Evolutionary conservation across 2,329 filamentous ascomycete genomes (phyloP).

Genomic region (Ramularia endophylla): DNA sequence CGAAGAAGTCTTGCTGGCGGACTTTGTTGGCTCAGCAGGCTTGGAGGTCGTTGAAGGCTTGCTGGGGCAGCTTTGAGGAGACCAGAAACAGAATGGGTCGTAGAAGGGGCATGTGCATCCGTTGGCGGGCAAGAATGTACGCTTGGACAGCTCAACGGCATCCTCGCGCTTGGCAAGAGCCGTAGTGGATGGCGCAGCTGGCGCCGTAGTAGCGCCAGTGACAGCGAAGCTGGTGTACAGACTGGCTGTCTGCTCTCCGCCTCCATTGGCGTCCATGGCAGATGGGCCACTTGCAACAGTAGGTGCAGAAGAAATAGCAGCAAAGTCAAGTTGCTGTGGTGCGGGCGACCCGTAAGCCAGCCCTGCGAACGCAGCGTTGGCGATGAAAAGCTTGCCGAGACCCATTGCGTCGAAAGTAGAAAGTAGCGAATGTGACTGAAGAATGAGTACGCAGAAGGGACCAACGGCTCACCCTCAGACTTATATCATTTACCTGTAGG

Average conservation of each 20-base stretch:
- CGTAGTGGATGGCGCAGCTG: slow-evolving; percentile 1
- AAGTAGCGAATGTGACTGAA: no score
- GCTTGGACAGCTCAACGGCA: not conserved
- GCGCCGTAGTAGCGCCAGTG: slow-evolving; percentile 13
- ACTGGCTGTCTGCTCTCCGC: slow-evolving; percentile 14
- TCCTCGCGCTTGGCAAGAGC: slow-evolving; percentile 10
- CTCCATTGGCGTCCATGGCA: slow-evolving; percentile 5
- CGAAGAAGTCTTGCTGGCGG: not conserved
- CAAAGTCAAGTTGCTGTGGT: slow-evolving; percentile 14
- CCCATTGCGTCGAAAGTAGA: no score
- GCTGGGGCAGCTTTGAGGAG: no score
- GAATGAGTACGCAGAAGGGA: no score
- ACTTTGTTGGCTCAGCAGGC: not conserved
- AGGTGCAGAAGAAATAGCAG: slow-evolving; percentile 14
- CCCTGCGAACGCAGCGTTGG: slow-evolving; percentile 6
- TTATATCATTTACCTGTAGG: no score
- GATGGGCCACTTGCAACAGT: slow-evolving; percentile 17
- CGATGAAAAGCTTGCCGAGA: not conserved
- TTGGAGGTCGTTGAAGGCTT: not conserved
- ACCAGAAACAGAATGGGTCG: not conserved
- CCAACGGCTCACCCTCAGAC: no score
- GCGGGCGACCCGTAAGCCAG: slow-evolving; percentile 1
- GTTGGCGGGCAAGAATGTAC: not conserved
- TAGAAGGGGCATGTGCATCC: not conserved
- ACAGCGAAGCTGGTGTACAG: slow-evolving; percentile 17